Evolutionary conservation across 495 filamentous ascomycete species (phyloP), one percentile per base, ranked within the genome.

Genomic region (Schizothecium vesticola): DNA sequence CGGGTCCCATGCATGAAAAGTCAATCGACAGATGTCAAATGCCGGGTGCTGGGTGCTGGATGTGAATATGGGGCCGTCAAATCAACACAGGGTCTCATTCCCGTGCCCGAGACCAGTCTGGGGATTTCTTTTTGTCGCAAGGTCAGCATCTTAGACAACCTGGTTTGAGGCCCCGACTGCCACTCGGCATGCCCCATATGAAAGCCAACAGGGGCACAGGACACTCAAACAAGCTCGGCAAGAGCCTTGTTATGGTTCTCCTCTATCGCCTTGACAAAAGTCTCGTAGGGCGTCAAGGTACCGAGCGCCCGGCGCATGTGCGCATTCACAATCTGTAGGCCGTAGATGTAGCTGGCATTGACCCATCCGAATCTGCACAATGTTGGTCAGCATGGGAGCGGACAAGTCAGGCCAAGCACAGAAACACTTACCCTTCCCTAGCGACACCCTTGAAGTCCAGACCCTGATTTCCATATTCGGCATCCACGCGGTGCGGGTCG

Each of bases 391-490:
- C 82, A 22, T 28, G 11, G 33, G 62, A 43, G 25, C 25, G 19
- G 64, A 36, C 3, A 36, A 61, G 63, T 8, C 3, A 67, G 63
- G 59, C 56, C 64, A 22, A 68, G 3, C 21, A 55, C 31, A 68
- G 74, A 69, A 55, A 24, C 60, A 86, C 90, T 85, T 84, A 97
- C 95, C 95, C 95, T 87, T 98, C 96, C 70, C 90, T 91, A 12
- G 93, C 91, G 65, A 94, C 94, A 31, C 94, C 94, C 78, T 93
- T 94, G 84, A 99, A 97, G 72, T 96, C 91, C 23, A 88, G 78
- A 1, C 95, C 95, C 76, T 99, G 95, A 75, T 99, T 99, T 2
- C 95, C 95, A 76, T 99, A 99, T 79, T 99, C 95, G 67, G 95
- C 95, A 75, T 92, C 91, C 9, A 99, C 95, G 24, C 90, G 88